A percentile compares a stretch with the other conserved stretches of the same genome.
Evolutionary conservation across 129 eudicot species (phyloP).

Genomic region (Logfia minima): DNA sequence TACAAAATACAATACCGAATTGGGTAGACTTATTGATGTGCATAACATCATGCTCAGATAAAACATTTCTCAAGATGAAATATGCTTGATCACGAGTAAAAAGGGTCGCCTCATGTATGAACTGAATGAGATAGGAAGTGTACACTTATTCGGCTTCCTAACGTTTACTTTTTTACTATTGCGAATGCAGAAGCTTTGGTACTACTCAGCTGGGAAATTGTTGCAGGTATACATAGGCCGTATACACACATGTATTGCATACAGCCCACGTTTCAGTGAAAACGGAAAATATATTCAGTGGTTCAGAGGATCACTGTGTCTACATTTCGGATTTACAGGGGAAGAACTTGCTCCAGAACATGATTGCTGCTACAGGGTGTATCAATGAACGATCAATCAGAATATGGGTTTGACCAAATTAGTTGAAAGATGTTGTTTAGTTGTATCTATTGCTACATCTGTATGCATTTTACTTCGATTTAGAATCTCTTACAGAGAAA

Average conservation of each 20-base stretch:
- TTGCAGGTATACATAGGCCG: conserved; percentile 58
- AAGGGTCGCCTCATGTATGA: too few relatives aligned
- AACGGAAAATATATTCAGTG: conserved; percentile 79
- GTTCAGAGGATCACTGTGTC: conserved; percentile 86
- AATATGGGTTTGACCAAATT: conserved; percentile 74
- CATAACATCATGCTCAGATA: too few relatives aligned
- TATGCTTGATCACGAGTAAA: too few relatives aligned
- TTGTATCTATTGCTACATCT: conserved; percentile 13
- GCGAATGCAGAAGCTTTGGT: too few relatives aligned
- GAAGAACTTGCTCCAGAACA: conserved; percentile 71
- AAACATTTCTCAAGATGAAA: too few relatives aligned
- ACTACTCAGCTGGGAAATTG: too few relatives aligned
- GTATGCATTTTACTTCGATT: background rate
- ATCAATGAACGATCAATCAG: conserved; percentile 62
- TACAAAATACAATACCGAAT: too few relatives aligned
- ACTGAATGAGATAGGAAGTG: too few relatives aligned
- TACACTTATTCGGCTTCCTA: too few relatives aligned
- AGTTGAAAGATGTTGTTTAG: background rate
- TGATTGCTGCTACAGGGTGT: conserved; percentile 87
- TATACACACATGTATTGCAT: conserved; percentile 67
- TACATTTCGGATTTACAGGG: conserved; percentile 88
- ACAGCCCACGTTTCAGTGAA: conserved; percentile 70
- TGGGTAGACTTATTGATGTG: too few relatives aligned
- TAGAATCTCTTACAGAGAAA: background rate
- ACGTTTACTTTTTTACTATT: too few relatives aligned